A percentile compares a stretch with the other conserved stretches of the same genome.
Evolutionary conservation across 2,329 filamentous ascomycete genomes (phyloP).

Genomic region (Magnaporthiopsis incrustans): DNA sequence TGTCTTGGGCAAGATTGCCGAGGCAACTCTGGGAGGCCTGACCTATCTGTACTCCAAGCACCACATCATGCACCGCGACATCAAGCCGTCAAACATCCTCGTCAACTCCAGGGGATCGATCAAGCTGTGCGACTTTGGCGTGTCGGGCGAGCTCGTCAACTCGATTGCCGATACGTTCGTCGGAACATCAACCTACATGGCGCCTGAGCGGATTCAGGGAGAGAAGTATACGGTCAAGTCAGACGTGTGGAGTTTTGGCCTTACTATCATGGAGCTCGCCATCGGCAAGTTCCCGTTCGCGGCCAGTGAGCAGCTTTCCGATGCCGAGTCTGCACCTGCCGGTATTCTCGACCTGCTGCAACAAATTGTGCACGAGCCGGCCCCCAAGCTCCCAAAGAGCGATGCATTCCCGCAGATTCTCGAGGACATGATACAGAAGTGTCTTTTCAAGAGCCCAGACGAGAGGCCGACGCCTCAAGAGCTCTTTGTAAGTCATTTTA

Average conservation of each 20-base stretch:
- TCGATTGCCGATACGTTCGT: slow-evolving; percentile 98
- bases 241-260: slow-evolving; percentile 96
- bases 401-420: slow-evolving; percentile 93
- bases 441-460: slow-evolving; percentile 81
- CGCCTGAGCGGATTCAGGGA: slow-evolving; percentile 93
- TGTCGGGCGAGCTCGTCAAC: slow-evolving; percentile 96
- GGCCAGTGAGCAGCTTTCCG: slow-evolving; percentile 59
- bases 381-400: slow-evolving; percentile 88
- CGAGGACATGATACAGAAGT: slow-evolving; percentile 96
- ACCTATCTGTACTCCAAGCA: slow-evolving; percentile 93
- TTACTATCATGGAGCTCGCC: slow-evolving; percentile 92
- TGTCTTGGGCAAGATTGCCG: slow-evolving; percentile 94
- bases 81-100: slow-evolving; percentile 96
- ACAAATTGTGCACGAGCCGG: slow-evolving; percentile 94
- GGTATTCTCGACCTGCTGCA: slow-evolving; percentile 94
- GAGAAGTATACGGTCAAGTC: slow-evolving; percentile 97
- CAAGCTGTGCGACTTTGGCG: slow-evolving; percentile 97
- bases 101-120: slow-evolving; percentile 92
- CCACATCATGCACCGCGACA: slow-evolving; percentile 98
- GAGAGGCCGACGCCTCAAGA: slow-evolving; percentile 87
- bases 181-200: slow-evolving; percentile 98
- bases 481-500: slow-evolving; percentile 67
- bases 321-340: slow-evolving; percentile 75
- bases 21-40: slow-evolving; percentile 85
- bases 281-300: slow-evolving; percentile 97